Evolutionary conservation across 2,329 filamentous ascomycete species (phyloP), one percentile per base, ranked within the genome.

Genomic region (Sporothrix brasiliensis): DNA sequence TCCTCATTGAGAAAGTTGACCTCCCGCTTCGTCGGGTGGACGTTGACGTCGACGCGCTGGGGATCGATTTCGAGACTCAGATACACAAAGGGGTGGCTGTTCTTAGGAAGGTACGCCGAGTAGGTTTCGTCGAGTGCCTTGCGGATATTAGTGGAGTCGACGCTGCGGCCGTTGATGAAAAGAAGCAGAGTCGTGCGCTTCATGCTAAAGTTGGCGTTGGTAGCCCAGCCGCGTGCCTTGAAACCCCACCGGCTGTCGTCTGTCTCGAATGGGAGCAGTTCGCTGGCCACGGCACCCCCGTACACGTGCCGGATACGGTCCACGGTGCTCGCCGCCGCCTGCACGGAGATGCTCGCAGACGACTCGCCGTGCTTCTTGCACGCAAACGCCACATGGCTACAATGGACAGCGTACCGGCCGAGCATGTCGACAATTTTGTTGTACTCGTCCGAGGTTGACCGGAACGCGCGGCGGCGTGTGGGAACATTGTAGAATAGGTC

Each of bases 1-100:
- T 99, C 95, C 78, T 99, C 95, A 73, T 98, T 97, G 27, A 99
- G 84, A 76, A 99, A 98, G 77, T 98, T 95, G 24, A 99, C 95
- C 78, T 99, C 94, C 67, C 93, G 87, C 79, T 99, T 99, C 0
- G 95, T 99, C 0, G 95, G 95, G 79, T 99, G 95, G 0, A 99
- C 91, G 75, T 99, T 99, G 77, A 99, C 96, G 79, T 99, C 95
- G 4, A 99, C 93, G 68, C 94, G 86, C 34, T 91, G 88, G 1
- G 95, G 94, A 75, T 98, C 94, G 70, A 99, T 97, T 72, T 97
- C 92, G 2, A 99, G 85, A 77, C 91, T 95, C 34, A 99, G 84
- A 77, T 99, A 99, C 70, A 94, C 84, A 78, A 98, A 99, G 0
- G 95, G 95, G 77, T 97, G 95, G 1, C 93, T 93, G 47, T 92